Percentiles rank a stretch among this genome's conserved stretches.
Conservation (phyloP, 106 monocot genomes). For the Dendrobium catenatum region DNA sequence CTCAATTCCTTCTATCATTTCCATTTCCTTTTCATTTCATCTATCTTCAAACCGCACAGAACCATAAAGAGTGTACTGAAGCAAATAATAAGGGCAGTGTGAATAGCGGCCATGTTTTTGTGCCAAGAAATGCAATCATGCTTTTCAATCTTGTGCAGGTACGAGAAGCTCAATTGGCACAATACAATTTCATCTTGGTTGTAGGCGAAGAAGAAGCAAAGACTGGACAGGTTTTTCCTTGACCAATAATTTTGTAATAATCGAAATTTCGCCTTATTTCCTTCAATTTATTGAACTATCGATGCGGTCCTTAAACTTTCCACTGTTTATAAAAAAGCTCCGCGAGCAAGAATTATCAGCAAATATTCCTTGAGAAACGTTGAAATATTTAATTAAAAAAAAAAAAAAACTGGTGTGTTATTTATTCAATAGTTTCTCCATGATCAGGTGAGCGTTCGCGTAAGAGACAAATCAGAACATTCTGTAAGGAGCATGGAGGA, state of each 20-base stretch:
- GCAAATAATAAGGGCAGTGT: too few species aligned
- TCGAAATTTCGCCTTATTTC: neutral
- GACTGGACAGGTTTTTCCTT: conserved; percentile 48
- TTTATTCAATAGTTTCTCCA: neutral
- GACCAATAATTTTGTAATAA: neutral
- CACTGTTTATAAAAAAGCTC: neutral
- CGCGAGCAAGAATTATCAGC: neutral
- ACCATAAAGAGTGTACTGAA: too few species aligned
- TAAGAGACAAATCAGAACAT: conserved; percentile 56
- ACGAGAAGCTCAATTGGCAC: conserved; percentile 82
- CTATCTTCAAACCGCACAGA: too few species aligned
- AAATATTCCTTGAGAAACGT: neutral
- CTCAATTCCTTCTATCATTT: too few species aligned
- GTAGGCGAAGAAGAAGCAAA: conserved; percentile 87
- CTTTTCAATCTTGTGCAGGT: conserved; percentile 34
- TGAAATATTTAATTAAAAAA: neutral
- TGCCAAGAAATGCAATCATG: neutral
- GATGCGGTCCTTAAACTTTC: neutral
- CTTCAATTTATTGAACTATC: neutral
- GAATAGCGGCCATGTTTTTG: neutral
- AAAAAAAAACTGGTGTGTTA: neutral
- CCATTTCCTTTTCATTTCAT: too few species aligned
- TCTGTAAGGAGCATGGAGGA: conserved; percentile 38
- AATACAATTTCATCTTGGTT: conserved; percentile 91
- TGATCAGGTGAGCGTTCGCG: conserved; percentile 77